phyloP scores from a whole-genome alignment of 768 basidiomycete species.

The Tephrocybe sp. region DNA sequence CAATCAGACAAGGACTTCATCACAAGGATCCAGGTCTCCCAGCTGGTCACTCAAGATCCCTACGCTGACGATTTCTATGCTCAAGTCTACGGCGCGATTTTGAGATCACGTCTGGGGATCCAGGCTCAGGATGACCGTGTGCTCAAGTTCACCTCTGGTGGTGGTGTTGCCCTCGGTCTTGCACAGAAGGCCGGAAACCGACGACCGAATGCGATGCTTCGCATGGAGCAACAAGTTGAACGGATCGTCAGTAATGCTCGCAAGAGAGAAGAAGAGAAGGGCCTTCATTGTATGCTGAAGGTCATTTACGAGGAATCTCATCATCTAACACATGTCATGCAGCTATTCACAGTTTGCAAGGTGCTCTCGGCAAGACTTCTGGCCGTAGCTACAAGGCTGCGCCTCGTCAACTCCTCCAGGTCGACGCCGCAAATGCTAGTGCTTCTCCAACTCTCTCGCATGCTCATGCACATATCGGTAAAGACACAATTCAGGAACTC shows the following conservation, averaged over 20 bases:
- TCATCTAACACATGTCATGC: constrained; percentile 1
- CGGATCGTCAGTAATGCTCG: constrained; percentile 91
- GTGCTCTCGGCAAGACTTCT: constrained; percentile 93
- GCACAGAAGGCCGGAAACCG: constrained; percentile 66
- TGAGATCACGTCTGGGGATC: constrained; percentile 77
- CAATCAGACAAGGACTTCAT: constrained; percentile 99
- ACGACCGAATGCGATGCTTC: constrained; percentile 84
- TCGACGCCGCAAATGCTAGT: constrained; percentile 53
- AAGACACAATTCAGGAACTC: constrained; percentile 37
- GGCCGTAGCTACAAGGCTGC: constrained; percentile 93
- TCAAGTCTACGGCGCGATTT: constrained; percentile 87
- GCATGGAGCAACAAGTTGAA: constrained; percentile 95
- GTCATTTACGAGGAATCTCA: background rate
- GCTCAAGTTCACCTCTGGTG: constrained; percentile 79
- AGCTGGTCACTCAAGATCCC: constrained; percentile 95
- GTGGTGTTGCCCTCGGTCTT: constrained; percentile 84
- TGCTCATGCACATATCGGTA: constrained; percentile 53
- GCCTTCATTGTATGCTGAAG: constrained; percentile 47
- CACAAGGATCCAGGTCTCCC: constrained; percentile 97
- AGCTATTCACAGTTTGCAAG: constrained; percentile 82
- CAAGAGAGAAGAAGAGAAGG: constrained; percentile 83
- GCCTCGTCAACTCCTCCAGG: constrained; percentile 94
- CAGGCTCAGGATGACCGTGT: constrained; percentile 76
- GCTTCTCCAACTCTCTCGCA: constrained; percentile 45
- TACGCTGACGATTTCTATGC: constrained; percentile 99